Evolutionary conservation across 1,284 basidiomycete species (phyloP).

Genomic region (Rhodotorula sp.): DNA sequence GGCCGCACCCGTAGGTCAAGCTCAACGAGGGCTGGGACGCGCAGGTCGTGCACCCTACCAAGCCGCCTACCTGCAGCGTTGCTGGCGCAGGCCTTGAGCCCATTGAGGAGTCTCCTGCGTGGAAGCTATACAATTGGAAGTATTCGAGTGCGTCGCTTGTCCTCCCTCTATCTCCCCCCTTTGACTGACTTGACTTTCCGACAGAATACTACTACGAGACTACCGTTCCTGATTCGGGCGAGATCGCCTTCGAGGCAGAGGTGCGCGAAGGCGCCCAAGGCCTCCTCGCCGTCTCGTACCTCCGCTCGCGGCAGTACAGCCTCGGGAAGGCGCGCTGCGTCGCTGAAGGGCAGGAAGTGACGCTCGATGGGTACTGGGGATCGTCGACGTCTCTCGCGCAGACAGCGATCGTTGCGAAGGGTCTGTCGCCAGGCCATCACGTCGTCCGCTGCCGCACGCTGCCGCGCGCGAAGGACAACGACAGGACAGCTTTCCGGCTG

Average conservation of each 20-base stretch:
- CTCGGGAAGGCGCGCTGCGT: constrained; percentile 15
- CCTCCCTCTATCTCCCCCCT: too few relatives aligned
- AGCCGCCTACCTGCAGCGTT: not conserved
- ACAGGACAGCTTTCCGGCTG: constrained; percentile 9
- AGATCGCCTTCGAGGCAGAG: constrained; percentile 7
- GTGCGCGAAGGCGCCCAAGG: constrained; percentile 4
- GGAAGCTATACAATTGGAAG: constrained; percentile 14
- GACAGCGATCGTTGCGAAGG: constrained; percentile 7
- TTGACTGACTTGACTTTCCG: too few relatives aligned
- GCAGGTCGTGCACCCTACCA: not conserved
- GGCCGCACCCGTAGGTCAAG: constrained; percentile 3
- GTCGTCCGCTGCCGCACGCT: constrained; percentile 2
- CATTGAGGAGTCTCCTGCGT: not conserved
- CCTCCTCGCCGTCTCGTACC: constrained; percentile 8
- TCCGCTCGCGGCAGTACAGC: constrained; percentile 14
- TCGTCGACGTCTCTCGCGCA: constrained; percentile 5
- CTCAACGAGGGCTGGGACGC: constrained; percentile 17
- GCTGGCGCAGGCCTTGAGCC: constrained; percentile 11
- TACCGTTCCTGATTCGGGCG: not conserved
- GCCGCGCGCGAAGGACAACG: not conserved
- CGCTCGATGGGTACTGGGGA: constrained; percentile 11
- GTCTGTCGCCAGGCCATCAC: not conserved
- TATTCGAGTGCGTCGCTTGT: constrained; percentile 6
- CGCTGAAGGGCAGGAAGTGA: constrained; percentile 2
- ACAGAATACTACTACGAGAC: constrained; percentile 21